These are phyloP conservation scores for Orbilia ellipsospora DNA, from an alignment of 2,329 filamentous ascomycete species.

Conservation along the genomic window DNA sequence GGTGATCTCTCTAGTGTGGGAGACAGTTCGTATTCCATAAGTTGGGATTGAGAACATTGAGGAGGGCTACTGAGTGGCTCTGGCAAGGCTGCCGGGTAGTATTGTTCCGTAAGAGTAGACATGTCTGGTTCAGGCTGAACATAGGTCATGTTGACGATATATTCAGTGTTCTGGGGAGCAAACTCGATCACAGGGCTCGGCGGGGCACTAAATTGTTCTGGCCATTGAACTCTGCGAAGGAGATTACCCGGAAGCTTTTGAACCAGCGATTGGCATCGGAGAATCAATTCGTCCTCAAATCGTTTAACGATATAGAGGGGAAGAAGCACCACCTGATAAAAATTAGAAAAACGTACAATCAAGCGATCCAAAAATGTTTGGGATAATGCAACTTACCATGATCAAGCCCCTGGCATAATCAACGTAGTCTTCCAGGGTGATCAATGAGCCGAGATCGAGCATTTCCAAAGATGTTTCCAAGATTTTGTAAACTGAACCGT, in stretches of 20 bases:
- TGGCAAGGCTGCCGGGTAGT: slow-evolving; percentile 18
- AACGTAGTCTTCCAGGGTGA: slow-evolving; percentile 49
- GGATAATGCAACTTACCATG: slow-evolving; percentile 6
- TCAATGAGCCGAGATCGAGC: slow-evolving; percentile 50
- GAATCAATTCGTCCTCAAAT: slow-evolving; percentile 39
- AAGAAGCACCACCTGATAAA: slow-evolving; percentile 25
- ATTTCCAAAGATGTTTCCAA: slow-evolving; percentile 48
- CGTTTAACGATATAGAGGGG: slow-evolving; percentile 33
- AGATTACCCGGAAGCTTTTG: slow-evolving; percentile 37
- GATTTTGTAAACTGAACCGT: slow-evolving; percentile 29
- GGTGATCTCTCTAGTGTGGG: slow-evolving; percentile 33
- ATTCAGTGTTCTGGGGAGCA: slow-evolving; percentile 9
- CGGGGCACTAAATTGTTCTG: slow-evolving; percentile 30
- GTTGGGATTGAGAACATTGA: slow-evolving; percentile 10
- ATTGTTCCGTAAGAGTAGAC: slow-evolving; percentile 20
- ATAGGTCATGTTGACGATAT: slow-evolving; percentile 23
- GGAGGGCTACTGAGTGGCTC: slow-evolving; percentile 18
- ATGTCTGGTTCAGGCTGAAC: slow-evolving; percentile 12
- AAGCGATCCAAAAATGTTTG: background rate
- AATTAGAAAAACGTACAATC: background rate
- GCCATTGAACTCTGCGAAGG: slow-evolving; percentile 45
- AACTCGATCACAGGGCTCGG: slow-evolving; percentile 5
- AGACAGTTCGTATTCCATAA: slow-evolving; percentile 45
- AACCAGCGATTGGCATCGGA: slow-evolving; percentile 25
- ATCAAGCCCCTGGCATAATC: slow-evolving; percentile 48